Percentiles rank a stretch among this genome's conserved stretches.
These are phyloP conservation scores for Arthrobotrys musiformis DNA, from an alignment of 2,329 filamentous ascomycete genomes.

Conservation along the genomic window DNA sequence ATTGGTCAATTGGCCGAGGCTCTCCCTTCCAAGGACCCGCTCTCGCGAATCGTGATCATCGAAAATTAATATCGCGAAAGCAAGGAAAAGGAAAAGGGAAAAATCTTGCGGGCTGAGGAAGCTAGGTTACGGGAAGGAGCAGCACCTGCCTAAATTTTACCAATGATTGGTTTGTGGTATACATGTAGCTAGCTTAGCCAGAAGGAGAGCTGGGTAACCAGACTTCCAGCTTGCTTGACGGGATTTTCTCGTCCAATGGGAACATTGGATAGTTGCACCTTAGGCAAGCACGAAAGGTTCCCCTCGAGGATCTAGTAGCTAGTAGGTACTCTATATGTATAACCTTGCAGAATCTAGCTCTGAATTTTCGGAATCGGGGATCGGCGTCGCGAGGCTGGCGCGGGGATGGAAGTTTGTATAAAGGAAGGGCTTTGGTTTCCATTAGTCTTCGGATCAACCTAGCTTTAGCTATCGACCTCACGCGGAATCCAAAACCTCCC, in stretches of 20 bases:
- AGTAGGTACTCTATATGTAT: background rate
- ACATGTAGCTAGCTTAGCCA: background rate
- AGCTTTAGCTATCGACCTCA: no score
- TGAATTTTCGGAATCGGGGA: background rate
- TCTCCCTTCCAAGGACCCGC: background rate
- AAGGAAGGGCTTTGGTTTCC: background rate
- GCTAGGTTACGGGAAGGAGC: background rate
- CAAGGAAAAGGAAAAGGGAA: background rate
- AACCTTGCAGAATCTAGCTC: background rate
- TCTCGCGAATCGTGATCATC: constrained; percentile 1
- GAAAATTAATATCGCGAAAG: background rate
- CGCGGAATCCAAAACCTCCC: no score
- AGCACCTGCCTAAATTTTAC: constrained; percentile 1
- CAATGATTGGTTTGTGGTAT: background rate
- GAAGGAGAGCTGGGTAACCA: background rate
- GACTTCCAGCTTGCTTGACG: background rate
- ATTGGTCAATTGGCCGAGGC: background rate
- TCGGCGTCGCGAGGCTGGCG: background rate
- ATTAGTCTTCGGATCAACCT: background rate
- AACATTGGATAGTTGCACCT: background rate
- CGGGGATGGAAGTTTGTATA: background rate
- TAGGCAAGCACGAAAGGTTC: background rate
- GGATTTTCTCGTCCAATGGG: background rate
- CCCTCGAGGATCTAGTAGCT: background rate
- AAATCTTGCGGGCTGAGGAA: background rate